phyloP scores from a whole-genome alignment of 257 asterid species.

The Plantago ovata region DNA sequence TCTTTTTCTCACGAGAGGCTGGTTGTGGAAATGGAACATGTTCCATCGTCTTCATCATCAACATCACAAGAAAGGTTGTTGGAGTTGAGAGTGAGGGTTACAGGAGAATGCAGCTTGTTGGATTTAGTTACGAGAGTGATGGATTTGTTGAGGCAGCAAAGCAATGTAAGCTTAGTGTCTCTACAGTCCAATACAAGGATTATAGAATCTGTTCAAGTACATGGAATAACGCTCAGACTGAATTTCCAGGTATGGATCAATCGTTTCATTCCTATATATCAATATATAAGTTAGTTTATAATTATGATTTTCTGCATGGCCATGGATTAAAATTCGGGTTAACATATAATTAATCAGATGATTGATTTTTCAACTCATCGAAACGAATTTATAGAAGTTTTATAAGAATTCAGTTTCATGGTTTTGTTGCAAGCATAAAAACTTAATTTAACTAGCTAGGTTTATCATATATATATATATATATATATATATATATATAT shows the following conservation, averaged over 20 bases:
- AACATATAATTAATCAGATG: too few species aligned
- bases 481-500: too few species aligned
- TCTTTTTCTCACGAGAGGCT: constrained; percentile 24
- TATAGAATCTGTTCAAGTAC: constrained; percentile 33
- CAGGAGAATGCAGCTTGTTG: constrained; percentile 37
- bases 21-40: constrained; percentile 31
- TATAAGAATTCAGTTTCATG: too few species aligned
- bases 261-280: background rate
- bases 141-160: constrained; percentile 50
- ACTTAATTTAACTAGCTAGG: too few species aligned
- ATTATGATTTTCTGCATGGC: background rate
- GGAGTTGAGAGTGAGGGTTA: constrained; percentile 51
- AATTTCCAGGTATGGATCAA: constrained; percentile 45
- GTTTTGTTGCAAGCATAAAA: too few species aligned
- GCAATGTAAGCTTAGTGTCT: constrained; percentile 31
- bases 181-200: constrained; percentile 45
- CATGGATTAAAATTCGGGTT: background rate
- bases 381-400: too few species aligned
- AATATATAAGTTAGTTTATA: background rate
- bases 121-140: constrained; percentile 41
- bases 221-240: constrained; percentile 39
- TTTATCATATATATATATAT: too few species aligned
- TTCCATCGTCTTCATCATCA: constrained; percentile 42
- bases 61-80: constrained; percentile 40
- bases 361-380: too few species aligned